Evolutionary conservation across 805 yeast species (phyloP), one percentile per base, ranked within the genome.

Genomic region (Wickerhamiella qilinensis): DNA sequence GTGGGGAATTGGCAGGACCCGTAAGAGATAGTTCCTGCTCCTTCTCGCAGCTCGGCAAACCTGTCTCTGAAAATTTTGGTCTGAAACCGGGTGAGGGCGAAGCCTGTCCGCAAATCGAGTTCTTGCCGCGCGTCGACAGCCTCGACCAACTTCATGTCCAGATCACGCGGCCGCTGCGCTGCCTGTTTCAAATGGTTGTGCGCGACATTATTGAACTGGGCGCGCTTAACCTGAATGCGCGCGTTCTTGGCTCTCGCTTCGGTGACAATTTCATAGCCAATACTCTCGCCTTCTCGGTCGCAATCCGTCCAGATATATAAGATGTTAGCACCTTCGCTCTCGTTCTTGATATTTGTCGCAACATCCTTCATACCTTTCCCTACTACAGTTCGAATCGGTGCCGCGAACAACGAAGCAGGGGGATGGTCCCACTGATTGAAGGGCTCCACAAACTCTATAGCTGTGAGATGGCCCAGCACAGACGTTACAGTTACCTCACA

Each of bases 221-320:
- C 93, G 37, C 99, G 61, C 64, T 71, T 74, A 3, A 77, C 63
- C 24, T 67, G 64, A 32, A 84, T 51, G 2, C 58, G 45, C 1
- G 58, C 48, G 51, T 79, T 77, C 5, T 58, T 62, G 44, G 63
- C 64, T 36, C 55, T 53, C 0, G 94, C 95, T n/a, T 75, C 77
- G 38, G 74, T 67, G 27, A 72, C 65, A 14, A 93, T 73, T 50
- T 86, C 94, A 61, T 67, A 73, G 0, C 96, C 97, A 40, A 86
- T 86, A 56, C 75, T 79, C 55, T 86, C 97, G 2, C 97, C 97
- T 55, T 86, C 97, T 28, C 96, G 65, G 65, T 86, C 97, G 59
- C 98, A 91, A 67, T 91, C 99, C 1, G 98, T 91, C 97, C 98
- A 91, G 6, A 91, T 83, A 81, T 84, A 82, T 39, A 91, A 59